Conservation (phyloP, 2,329 filamentous ascomycete species). For the Myriosclerotinia scirpicola region DNA sequence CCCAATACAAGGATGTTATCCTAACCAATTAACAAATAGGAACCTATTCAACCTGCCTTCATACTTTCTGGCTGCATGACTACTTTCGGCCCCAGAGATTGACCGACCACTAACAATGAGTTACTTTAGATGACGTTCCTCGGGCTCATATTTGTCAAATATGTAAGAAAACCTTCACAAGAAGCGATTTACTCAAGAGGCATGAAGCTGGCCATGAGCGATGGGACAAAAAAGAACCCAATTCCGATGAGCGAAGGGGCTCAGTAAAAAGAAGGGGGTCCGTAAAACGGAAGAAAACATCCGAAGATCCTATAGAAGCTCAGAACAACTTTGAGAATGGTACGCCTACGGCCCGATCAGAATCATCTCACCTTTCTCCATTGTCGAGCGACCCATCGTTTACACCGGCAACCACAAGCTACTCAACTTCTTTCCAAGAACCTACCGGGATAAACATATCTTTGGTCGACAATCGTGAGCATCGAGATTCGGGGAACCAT, state of each 20-base stretch:
- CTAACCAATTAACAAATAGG: too few species aligned
- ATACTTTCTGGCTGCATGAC: too few species aligned
- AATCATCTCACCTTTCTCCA: conserved; percentile 16
- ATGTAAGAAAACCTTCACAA: conserved; percentile 35
- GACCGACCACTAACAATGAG: conserved; percentile 16
- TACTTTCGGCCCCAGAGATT: not conserved
- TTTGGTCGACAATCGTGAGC: not conserved
- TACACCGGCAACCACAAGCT: not conserved
- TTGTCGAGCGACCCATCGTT: not conserved
- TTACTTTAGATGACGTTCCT: conserved; percentile 26
- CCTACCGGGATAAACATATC: not conserved
- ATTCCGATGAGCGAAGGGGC: conserved; percentile 4
- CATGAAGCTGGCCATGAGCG: conserved; percentile 34
- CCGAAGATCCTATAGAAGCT: not conserved
- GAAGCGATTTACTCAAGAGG: conserved; percentile 34
- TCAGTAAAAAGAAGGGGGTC: conserved; percentile 10
- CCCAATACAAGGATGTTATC: too few species aligned
- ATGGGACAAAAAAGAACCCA: conserved; percentile 29
- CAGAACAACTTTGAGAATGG: conserved; percentile 6
- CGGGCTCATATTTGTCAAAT: conserved; percentile 32
- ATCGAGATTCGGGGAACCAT: not conserved
- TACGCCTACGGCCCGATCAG: not conserved
- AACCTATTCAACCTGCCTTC: too few species aligned
- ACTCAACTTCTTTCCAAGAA: conserved; percentile 7
- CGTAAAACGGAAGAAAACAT: conserved; percentile 27